Evolutionary conservation across 148 eudicot genomes (phyloP), one percentile per base, ranked within the genome.

Genomic region (Rhododendron molle): DNA sequence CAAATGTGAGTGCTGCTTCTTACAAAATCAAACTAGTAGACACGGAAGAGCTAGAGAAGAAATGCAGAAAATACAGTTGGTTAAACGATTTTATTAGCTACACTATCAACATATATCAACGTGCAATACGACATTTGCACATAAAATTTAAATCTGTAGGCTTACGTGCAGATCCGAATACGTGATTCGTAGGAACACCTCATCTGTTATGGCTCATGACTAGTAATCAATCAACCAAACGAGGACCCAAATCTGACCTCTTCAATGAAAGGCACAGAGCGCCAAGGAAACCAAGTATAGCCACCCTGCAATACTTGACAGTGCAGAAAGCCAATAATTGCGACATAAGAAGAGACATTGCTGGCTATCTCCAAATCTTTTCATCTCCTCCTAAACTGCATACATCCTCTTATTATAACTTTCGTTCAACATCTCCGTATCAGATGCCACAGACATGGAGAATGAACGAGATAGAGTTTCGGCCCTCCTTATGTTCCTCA

Each of bases 401-500:
- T 97, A 97, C 94, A 97, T 92, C 87, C 91, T 93, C 92, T 93
- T 97, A 62, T 91, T 92, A 36, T 92, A 92, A 36, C 91, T 94
- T 49, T 88, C 89, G 44, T 84, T 89, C 88, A 95, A 87, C 52
- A 92, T 87, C 89, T 94, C 98, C 7, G 92, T 83, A 80, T 96
- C 99, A 1, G 98, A 94, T 34, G 85, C 90, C 86, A 81, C 83
- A 7, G 99, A 95, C 94, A 94, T 84, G 21, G 95, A 91, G 78
- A 90, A 88, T 34, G 99, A 95, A 62, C 79, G 93, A 5, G 96
- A 92, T 50, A 89, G 89, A 30, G 97, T 91, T 86, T 90, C 91
- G 9, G 90, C 88, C 78, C 86, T 93, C 88, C 89, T 94, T 84
- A 94, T 88, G 32, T 88, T 93, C 88, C 97, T 93, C 85, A 91